Evolutionary conservation across 495 filamentous ascomycete genomes (phyloP), one percentile per base, ranked within the genome.

Genomic region (Aspergillus bertholletiae): DNA sequence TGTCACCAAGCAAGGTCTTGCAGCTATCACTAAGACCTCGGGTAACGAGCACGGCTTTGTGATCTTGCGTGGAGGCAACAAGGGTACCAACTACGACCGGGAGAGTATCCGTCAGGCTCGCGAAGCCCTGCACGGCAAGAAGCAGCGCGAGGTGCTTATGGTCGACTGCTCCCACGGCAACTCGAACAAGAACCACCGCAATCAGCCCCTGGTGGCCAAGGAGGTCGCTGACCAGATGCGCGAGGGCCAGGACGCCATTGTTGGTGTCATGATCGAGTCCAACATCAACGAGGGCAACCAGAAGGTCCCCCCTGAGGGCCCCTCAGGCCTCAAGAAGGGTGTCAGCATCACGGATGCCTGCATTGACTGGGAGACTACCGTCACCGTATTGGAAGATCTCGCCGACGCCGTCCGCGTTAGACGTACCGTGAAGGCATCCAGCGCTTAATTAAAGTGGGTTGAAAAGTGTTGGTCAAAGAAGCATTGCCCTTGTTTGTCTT

Each of bases 241-340:
- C 39, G 85, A 85, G 62, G 94, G 94, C 39, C 88, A 98, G 74
- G 85, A 81, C 46, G 89, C 81, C 52, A 96, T 98, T 64, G 80
- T 97, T 57, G 94, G 93, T 59, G 87, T 97, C 57, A 98, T 98
- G 94, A 96, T 98, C 62, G 94, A 98, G 76, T 95, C 89, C 62
- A 94, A 97, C 73, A 91, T 98, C 80, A 83, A 91, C 67, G 94
- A 96, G 75, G 94, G 94, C 64, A 80, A 88, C 78, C 94, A 98
- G 73, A 96, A 96, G 73, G 89, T 96, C 9, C 91, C 94, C 2
- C 63, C 84, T 17, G 92, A 91, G 66, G 93, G 93, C 20, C 88
- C 86, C 9, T 69, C 81, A 0, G 88, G 73, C 26, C 76, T 98
- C 35, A 88, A 90, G 76, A 91, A 90, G 77, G 94, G 94, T 63